phyloP scores from a whole-genome alignment of 176 grass and related monocot species.

The Ampelocalamus luodianensis region DNA sequence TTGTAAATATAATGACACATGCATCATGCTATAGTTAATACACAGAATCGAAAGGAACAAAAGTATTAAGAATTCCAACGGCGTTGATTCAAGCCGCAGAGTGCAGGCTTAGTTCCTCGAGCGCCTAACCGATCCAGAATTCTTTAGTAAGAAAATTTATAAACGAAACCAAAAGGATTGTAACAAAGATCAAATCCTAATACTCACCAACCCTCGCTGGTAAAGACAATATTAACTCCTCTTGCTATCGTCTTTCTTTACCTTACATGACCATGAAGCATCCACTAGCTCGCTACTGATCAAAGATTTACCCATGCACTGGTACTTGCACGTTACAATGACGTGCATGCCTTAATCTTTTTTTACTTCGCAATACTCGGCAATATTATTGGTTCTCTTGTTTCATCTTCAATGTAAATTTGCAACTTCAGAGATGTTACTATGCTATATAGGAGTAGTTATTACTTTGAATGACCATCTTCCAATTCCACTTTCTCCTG shows the following conservation, averaged over 20 bases:
- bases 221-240: background rate
- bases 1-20: background rate
- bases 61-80: background rate
- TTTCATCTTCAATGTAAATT: too few species aligned
- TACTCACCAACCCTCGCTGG: background rate
- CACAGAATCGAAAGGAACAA: background rate
- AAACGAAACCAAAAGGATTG: background rate
- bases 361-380: too few species aligned
- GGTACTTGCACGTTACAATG: too few species aligned
- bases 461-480: too few species aligned
- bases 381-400: too few species aligned
- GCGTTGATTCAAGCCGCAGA: background rate
- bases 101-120: constrained; percentile 8
- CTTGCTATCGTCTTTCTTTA: background rate
- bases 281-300: background rate
- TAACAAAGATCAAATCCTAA: background rate
- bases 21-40: background rate
- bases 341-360: too few species aligned
- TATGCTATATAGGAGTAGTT: too few species aligned
- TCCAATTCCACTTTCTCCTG: too few species aligned
- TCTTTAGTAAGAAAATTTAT: background rate
- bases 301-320: background rate
- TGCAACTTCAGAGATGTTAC: too few species aligned
- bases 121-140: background rate
- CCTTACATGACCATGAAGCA: background rate